A percentile compares a stretch with the other conserved stretches of the same genome.
Conservation (phyloP, 2,329 filamentous ascomycete genomes). For the Chalaropsis ovoidea region DNA sequence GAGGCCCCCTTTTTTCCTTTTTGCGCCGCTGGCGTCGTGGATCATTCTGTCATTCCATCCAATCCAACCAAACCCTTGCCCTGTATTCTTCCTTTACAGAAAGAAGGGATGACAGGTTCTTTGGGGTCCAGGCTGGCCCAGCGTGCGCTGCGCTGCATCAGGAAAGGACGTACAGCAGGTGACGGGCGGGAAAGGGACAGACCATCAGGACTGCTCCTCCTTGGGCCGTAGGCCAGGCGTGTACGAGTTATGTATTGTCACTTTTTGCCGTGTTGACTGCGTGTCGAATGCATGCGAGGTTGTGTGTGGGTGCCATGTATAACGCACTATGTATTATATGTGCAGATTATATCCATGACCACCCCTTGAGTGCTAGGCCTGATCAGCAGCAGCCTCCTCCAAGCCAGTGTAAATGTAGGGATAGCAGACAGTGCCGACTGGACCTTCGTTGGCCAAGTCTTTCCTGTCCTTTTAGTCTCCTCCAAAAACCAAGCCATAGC, state of each 20-base stretch:
- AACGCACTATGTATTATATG: background rate
- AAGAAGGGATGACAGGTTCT: slow-evolving; percentile 12
- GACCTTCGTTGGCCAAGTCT: background rate
- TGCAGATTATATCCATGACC: background rate
- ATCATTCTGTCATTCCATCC: slow-evolving; percentile 6
- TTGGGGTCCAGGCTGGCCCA: background rate
- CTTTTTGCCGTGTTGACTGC: background rate
- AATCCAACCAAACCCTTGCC: background rate
- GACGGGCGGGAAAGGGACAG: background rate
- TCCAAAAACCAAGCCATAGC: background rate
- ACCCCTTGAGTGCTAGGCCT: background rate
- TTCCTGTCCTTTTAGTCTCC: background rate
- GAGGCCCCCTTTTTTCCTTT: background rate
- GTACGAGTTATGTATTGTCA: background rate
- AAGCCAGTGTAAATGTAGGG: slow-evolving; percentile 4
- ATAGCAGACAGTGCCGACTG: background rate
- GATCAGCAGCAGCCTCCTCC: slow-evolving; percentile 2
- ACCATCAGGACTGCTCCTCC: background rate
- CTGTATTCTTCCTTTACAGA: background rate
- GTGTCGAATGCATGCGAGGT: background rate
- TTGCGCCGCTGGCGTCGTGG: background rate
- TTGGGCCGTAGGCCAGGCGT: background rate
- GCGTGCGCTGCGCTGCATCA: background rate
- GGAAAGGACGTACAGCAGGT: background rate
- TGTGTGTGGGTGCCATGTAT: background rate